These are phyloP conservation scores for Debaryomyces hansenii DNA, from an alignment of 805 yeast genomes.

Conservation along the genomic window DNA sequence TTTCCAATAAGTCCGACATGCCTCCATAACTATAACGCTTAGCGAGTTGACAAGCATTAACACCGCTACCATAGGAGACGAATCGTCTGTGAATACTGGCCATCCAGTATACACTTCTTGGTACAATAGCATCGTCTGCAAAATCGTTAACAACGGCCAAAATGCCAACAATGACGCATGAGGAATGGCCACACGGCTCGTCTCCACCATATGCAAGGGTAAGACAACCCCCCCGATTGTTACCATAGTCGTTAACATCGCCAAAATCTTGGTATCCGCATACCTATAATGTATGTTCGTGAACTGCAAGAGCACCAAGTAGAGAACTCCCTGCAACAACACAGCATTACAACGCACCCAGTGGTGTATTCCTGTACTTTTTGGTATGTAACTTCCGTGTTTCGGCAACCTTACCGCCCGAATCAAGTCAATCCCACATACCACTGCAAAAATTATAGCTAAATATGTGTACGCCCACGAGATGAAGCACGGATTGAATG, in stretches of 20 bases:
- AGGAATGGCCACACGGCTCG: conserved; percentile 18
- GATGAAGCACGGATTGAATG: conserved; percentile 37
- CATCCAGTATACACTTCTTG: conserved; percentile 27
- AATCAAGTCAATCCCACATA: neutral
- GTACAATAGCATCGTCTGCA: conserved; percentile 19
- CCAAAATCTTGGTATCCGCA: conserved; percentile 18
- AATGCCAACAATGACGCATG: conserved; percentile 22
- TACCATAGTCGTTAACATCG: conserved; percentile 12
- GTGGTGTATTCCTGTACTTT: conserved; percentile 25
- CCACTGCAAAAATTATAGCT: conserved; percentile 5
- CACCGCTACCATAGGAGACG: conserved; percentile 16
- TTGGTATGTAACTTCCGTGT: conserved; percentile 19
- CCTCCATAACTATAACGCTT: conserved; percentile 38
- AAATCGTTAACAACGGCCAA: conserved; percentile 25
- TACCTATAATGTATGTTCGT: conserved; percentile 22
- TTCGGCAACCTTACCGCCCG: neutral
- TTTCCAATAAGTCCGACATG: conserved; percentile 24
- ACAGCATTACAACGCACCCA: conserved; percentile 20
- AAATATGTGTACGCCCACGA: conserved; percentile 11
- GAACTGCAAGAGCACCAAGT: conserved; percentile 12
- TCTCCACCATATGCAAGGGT: conserved; percentile 30
- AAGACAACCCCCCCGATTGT: conserved; percentile 12
- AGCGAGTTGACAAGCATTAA: conserved; percentile 28
- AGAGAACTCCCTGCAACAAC: conserved; percentile 14
- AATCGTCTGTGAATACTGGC: conserved; percentile 7